Base-by-base conservation (phyloP, 768 basidiomycete genomes). In the Leccinum fibrillosum region DNA sequence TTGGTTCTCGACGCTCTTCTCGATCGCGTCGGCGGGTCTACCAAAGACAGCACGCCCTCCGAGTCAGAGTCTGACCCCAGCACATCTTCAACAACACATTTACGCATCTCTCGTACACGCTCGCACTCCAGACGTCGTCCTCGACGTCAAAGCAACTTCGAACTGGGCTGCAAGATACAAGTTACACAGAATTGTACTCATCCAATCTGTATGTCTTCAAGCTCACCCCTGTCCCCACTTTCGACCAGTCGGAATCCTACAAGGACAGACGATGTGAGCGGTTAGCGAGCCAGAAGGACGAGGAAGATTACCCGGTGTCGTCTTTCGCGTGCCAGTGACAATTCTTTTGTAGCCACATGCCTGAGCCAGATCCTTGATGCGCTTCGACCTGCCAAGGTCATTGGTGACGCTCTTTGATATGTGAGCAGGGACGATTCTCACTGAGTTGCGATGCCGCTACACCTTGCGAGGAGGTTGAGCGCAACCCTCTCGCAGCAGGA, bases 381-480 rank as follows among this genome's bases (percentile, higher is more conserved):
- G 78, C 67, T 88, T 88, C 26, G 96, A 98, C 71, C 95, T 98
- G 62, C 23, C 37, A 30, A 56, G 13, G 25, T 66, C 25, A 57
- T 3, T 39, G 37, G 49, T 4, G 21, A 49, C 25, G 12, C 9
- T 2, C 35, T 52, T 21, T n/a, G 49, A 28, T 45, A 12, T 35
- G 13, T 7, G 8, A 49, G 52, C 32, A 25, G 55, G 45, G 23
- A 48, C 23, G 3, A 30, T 28, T 69, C 86, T 72, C 66, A 95
- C 94, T 90, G 89, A 28, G 94, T 96, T 17, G 96, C 96, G 63
- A 98, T 98, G 5, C 97, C 97, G 64, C 93, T 94, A 74, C 96
- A 98, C 65, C 97, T 80, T 10, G 97, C 94, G 53, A 99, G 80
- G 57, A 95, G 80, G 71, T 98, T 98, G 65, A 99, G 79, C 9